Conservation (phyloP, 371 early-diverging fungal species). For the Mucor piriformis region DNA sequence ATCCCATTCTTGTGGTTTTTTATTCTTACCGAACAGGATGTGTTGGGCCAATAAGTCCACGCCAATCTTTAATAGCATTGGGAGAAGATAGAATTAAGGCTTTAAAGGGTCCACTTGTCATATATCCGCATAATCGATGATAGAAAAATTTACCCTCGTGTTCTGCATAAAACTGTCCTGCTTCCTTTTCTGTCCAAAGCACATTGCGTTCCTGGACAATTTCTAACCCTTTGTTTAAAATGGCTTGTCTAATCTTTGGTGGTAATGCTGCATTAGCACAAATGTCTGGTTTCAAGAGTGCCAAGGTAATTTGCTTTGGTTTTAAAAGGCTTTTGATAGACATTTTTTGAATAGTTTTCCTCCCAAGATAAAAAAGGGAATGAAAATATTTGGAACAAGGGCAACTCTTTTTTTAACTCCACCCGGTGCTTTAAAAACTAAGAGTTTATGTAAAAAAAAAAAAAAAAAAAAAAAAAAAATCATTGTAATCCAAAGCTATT, state of each 20-base stretch:
- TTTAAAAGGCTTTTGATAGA: slow-evolving; percentile 6
- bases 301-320: slow-evolving; percentile 62
- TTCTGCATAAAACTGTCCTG: slow-evolving; percentile 67
- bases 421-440: slow-evolving; percentile 72
- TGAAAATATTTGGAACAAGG: background rate
- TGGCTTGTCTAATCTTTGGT: slow-evolving; percentile 41
- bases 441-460: background rate
- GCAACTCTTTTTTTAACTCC: slow-evolving; percentile 55
- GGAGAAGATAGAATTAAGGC: slow-evolving; percentile 61
- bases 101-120: slow-evolving; percentile 72
- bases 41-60: slow-evolving; percentile 68
- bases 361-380: background rate
- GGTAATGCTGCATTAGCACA: slow-evolving; percentile 62
- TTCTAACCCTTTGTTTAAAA: slow-evolving; percentile 46
- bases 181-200: slow-evolving; percentile 66
- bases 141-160: slow-evolving; percentile 71
- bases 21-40: slow-evolving; percentile 50
- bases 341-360: background rate
- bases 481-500: background rate
- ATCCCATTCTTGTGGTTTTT: no score
- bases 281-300: slow-evolving; percentile 79
- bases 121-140: slow-evolving; percentile 68
- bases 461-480: background rate
- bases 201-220: slow-evolving; percentile 52
- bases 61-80: slow-evolving; percentile 67